Conservation (phyloP, 2,329 filamentous ascomycete genomes). For the Nemania abortiva region DNA sequence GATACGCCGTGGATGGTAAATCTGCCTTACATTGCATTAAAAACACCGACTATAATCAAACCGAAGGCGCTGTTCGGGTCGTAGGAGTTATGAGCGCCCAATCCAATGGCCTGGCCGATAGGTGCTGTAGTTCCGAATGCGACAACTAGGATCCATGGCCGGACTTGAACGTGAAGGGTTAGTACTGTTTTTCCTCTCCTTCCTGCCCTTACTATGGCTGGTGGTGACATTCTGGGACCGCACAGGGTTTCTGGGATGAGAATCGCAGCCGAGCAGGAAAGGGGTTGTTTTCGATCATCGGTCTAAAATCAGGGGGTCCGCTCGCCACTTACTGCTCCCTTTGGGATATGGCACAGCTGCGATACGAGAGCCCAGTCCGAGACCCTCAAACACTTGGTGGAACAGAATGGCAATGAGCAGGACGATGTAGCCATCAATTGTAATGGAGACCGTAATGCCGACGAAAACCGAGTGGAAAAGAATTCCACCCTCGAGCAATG, state of each 20-base stretch:
- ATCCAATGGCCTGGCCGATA: constrained; percentile 73
- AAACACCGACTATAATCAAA: constrained; percentile 72
- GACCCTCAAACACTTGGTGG: constrained; percentile 77
- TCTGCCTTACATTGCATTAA: constrained; percentile 71
- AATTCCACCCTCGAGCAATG: constrained; percentile 81
- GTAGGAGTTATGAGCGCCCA: constrained; percentile 67
- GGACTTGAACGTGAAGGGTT: constrained; percentile 46
- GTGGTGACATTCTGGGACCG: background rate
- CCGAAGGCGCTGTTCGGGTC: constrained; percentile 73
- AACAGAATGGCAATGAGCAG: constrained; percentile 77
- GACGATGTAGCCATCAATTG: constrained; percentile 74
- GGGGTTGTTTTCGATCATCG: background rate
- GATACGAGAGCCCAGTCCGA: constrained; percentile 78
- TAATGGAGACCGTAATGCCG: constrained; percentile 78
- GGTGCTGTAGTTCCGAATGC: constrained; percentile 74
- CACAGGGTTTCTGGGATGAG: background rate
- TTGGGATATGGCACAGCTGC: constrained; percentile 72
- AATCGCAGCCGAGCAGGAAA: background rate
- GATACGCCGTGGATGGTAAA: too few species aligned
- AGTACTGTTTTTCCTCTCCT: background rate
- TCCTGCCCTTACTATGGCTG: background rate
- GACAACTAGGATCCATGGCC: constrained; percentile 71
- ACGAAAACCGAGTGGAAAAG: constrained; percentile 84
- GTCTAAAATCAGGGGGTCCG: background rate
- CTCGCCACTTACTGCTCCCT: constrained; percentile 54